Conservation (phyloP, 2,329 filamentous ascomycete species). For the Thelonectria blattea region DNA sequence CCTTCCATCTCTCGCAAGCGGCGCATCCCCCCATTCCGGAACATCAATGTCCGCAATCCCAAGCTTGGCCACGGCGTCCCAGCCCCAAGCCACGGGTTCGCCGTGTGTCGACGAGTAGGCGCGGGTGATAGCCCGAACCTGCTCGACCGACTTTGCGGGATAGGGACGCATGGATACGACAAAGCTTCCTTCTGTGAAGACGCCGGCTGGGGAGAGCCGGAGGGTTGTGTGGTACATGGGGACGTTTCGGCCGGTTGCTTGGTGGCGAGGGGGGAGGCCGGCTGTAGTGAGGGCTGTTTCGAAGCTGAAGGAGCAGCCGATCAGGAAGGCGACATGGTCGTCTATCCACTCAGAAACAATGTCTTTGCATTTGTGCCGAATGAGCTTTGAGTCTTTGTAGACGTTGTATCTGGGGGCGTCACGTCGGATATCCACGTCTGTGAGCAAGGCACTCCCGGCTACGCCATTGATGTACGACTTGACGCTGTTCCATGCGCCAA, state of each 20-base stretch:
- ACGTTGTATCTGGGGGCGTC: constrained; percentile 65
- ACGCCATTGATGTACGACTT: constrained; percentile 38
- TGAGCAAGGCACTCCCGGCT: constrained; percentile 18
- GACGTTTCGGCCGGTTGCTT: constrained; percentile 55
- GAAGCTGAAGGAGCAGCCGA: constrained; percentile 70
- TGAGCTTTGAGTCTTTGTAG: constrained; percentile 55
- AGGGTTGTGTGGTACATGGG: constrained; percentile 67
- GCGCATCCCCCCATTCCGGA: constrained; percentile 64
- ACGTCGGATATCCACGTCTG: constrained; percentile 58
- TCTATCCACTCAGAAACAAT: constrained; percentile 59
- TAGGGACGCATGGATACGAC: constrained; percentile 65
- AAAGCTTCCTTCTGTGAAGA: constrained; percentile 1
- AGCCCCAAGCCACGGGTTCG: constrained; percentile 70
- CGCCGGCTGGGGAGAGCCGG: not conserved
- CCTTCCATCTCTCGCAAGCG: constrained; percentile 48
- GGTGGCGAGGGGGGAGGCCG: constrained; percentile 59
- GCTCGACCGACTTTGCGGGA: constrained; percentile 52
- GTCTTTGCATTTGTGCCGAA: constrained; percentile 47
- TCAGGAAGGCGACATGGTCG: constrained; percentile 66
- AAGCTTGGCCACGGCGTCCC: constrained; percentile 58
- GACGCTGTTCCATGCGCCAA: constrained; percentile 50
- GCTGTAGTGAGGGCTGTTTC: constrained; percentile 60
- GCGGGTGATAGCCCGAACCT: constrained; percentile 61
- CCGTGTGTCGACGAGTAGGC: constrained; percentile 64
- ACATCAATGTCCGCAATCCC: constrained; percentile 60